Percentiles rank a stretch among this genome's conserved stretches.
These are phyloP conservation scores for Colletotrichum sp. DNA, from an alignment of 2,329 filamentous ascomycete species.

Conservation along the genomic window DNA sequence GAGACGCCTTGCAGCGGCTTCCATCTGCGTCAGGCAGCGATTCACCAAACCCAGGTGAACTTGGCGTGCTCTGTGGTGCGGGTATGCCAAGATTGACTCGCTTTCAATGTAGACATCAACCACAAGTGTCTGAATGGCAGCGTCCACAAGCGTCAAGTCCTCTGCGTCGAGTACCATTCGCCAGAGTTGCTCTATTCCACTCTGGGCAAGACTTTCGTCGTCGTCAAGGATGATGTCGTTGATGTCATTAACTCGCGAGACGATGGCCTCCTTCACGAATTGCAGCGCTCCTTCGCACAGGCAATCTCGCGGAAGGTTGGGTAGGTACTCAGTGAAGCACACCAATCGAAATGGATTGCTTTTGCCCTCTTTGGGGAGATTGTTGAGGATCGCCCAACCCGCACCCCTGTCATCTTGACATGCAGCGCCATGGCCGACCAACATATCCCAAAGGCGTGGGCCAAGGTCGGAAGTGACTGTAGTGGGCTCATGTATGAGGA, in stretches of 20 bases:
- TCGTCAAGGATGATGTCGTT: conserved; percentile 54
- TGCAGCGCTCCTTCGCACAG: conserved; percentile 67
- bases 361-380: conserved; percentile 39
- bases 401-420: conserved; percentile 64
- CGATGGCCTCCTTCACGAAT: conserved; percentile 60
- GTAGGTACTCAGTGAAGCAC: conserved; percentile 62
- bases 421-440: conserved; percentile 69
- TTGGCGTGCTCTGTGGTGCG: conserved; percentile 53
- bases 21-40: conserved; percentile 74
- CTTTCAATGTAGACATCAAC: conserved; percentile 71
- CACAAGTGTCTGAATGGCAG: conserved; percentile 74
- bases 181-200: conserved; percentile 78
- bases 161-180: conserved; percentile 75
- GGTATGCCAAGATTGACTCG: conserved; percentile 51
- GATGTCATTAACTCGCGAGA: conserved; percentile 49
- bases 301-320: conserved; percentile 57
- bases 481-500: conserved; percentile 65
- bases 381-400: conserved; percentile 72
- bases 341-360: conserved; percentile 60
- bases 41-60: conserved; percentile 74
- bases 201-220: conserved; percentile 54
- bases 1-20: conserved; percentile 63
- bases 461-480: conserved; percentile 68
- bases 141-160: conserved; percentile 50
- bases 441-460: conserved; percentile 70